Conservation (phyloP, 805 yeast species). For the Candida sonorensis region DNA sequence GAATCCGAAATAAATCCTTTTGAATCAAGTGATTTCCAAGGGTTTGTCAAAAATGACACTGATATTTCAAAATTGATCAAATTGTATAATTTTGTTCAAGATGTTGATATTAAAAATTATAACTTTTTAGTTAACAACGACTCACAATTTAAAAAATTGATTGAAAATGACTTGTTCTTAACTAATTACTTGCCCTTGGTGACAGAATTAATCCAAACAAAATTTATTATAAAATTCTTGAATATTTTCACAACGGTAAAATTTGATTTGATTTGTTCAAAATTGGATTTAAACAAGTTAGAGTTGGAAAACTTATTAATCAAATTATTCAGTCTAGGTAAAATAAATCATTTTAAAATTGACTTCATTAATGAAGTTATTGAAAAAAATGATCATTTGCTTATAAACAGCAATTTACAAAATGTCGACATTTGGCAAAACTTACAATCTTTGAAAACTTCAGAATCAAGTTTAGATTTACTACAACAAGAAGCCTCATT, state of each 20-base stretch:
- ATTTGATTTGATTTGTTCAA: conserved; percentile 13
- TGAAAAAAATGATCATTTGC: conserved; percentile 3
- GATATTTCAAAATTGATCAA: conserved; percentile 18
- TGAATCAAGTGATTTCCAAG: conserved; percentile 60
- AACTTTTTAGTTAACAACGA: conserved; percentile 11
- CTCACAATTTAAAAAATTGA: conserved; percentile 4
- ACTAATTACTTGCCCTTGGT: conserved; percentile 19
- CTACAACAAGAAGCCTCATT: too few species aligned
- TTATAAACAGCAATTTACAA: conserved; percentile 8
- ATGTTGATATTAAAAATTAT: conserved; percentile 18
- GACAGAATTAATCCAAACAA: conserved; percentile 18
- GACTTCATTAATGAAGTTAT: conserved; percentile 19
- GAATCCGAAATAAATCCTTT: conserved; percentile 65
- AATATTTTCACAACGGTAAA: conserved; percentile 17
- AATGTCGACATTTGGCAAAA: conserved; percentile 7
- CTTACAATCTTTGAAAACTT: conserved; percentile 6
- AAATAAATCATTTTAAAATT: conserved; percentile 16
- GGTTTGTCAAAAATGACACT: conserved; percentile 16
- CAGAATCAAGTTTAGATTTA: too few species aligned
- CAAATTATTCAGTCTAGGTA: conserved; percentile 20
- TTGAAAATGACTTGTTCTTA: conserved; percentile 11
- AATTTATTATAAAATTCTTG: conserved; percentile 18
- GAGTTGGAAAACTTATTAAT: conserved; percentile 19
- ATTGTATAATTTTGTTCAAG: conserved; percentile 21
- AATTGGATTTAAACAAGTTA: conserved; percentile 12